A percentile compares a stretch with the other conserved stretches of the same genome.
Conservation (phyloP, 805 yeast species). For the Candida hungchunana region DNA sequence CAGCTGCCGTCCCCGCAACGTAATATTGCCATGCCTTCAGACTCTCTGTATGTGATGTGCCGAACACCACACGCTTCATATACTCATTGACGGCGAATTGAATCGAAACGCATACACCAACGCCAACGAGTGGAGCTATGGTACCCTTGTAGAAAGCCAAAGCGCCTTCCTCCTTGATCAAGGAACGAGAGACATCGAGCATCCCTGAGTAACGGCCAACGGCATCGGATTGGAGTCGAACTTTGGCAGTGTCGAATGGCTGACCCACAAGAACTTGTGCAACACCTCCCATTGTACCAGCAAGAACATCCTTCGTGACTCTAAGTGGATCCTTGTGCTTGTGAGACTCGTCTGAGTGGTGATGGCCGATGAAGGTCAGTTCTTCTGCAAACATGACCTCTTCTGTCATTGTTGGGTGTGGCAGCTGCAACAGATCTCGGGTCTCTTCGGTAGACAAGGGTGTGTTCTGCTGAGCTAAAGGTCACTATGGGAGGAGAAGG, state of each 20-base stretch:
- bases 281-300: slow-evolving; percentile 94
- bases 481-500: background rate
- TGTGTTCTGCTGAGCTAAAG: background rate
- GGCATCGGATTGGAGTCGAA: slow-evolving; percentile 83
- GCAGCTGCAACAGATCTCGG: too few relatives aligned
- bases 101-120: slow-evolving; percentile 94
- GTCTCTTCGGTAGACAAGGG: slow-evolving; percentile 2
- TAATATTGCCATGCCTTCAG: slow-evolving; percentile 67
- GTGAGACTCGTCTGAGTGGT: slow-evolving; percentile 4
- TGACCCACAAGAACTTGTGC: slow-evolving; percentile 96
- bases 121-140: slow-evolving; percentile 85
- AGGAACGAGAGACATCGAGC: slow-evolving; percentile 68
- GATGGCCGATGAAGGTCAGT: slow-evolving; percentile 11
- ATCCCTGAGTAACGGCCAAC: slow-evolving; percentile 73
- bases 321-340: slow-evolving; percentile 17
- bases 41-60: slow-evolving; percentile 31
- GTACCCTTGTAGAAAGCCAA: slow-evolving; percentile 91
- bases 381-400: slow-evolving; percentile 13
- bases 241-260: slow-evolving; percentile 94
- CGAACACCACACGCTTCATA: slow-evolving; percentile 75
- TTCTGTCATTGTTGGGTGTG: slow-evolving; percentile 16
- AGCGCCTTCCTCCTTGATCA: slow-evolving; percentile 77
- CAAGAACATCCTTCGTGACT: slow-evolving; percentile 33
- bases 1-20: slow-evolving; percentile 83
- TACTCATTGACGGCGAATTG: slow-evolving; percentile 93